Base-by-base conservation (phyloP, 1,284 basidiomycete species). In the Coniferiporia weirii region DNA sequence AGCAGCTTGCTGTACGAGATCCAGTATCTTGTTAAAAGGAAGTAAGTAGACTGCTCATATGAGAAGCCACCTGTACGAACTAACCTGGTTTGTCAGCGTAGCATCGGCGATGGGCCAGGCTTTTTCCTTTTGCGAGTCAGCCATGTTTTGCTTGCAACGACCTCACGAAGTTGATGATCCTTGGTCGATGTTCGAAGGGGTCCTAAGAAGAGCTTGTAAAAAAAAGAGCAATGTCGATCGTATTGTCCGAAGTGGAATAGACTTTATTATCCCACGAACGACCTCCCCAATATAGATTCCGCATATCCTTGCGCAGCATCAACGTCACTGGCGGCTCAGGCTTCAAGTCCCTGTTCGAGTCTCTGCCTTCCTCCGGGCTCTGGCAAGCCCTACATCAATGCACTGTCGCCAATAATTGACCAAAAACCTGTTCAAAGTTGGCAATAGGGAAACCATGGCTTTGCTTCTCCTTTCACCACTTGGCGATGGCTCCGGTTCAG, bases 101-200 rank as follows among this genome's bases (percentile, higher is more conserved):
- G 94, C 87, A 67, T 90, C 83, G 64, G 97, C 93, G 62, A 95
- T 79, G 56, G 97, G 97, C 86, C 93, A 99, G 60, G 95, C 95
- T 79, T 95, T 97, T 64, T 78, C 76, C 67, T 65, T 68, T 20
- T 64, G 63, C 45, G 76, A 79, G 44, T 70, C 85, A 54, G 80
- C 76, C 86, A 89, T 88, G 6, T 36, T 57, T 73, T 58, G 36
- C 60, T 49, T 49, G 40, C 44, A 27, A 22, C 51, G 56, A 61
- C 60, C 60, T 61, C 60, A 61, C 60, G 59, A 51, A 56, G 32
- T 38, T n/a, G 56, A 54, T 58, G 61, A 61, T 64, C 64, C 68
- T 61, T 61, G 62, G 65, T 45, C 58, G 44, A 53, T 61, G 51
- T 54, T 46, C 40, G 57, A 22, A 35, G 53, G 20, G 12, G 17